Conservation (phyloP, 495 filamentous ascomycete species). For the Lasiosphaeria hispida region DNA sequence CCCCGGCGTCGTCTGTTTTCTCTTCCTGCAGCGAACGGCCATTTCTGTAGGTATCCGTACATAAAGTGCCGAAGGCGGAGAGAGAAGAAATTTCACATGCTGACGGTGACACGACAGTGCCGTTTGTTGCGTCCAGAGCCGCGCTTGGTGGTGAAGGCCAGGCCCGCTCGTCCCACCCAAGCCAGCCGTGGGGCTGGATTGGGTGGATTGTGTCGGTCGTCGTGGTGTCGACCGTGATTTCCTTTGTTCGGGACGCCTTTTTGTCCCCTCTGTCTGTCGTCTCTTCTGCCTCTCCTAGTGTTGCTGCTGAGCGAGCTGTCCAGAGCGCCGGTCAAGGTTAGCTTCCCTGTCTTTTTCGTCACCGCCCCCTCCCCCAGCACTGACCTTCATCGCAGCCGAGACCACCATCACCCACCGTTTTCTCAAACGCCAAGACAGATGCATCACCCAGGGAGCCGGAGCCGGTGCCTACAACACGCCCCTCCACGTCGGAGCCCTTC, state of each 20-base stretch:
- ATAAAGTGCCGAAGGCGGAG: too few relatives aligned
- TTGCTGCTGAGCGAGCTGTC: too few relatives aligned
- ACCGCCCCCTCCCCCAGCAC: not conserved
- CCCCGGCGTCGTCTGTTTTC: not conserved
- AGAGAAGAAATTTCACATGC: too few relatives aligned
- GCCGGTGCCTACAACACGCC: conserved; percentile 60
- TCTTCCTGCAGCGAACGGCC: conserved; percentile 19
- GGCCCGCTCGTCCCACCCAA: conserved; percentile 17
- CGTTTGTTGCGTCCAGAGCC: conserved; percentile 25
- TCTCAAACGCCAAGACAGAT: conserved; percentile 17
- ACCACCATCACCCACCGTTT: conserved; percentile 5
- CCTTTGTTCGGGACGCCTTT: conserved; percentile 13
- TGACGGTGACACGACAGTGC: conserved; percentile 10
- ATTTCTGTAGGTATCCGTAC: too few relatives aligned
- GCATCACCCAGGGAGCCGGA: conserved; percentile 16
- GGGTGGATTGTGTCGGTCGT: conserved; percentile 31
- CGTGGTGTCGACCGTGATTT: conserved; percentile 22
- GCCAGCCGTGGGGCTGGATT: conserved; percentile 25
- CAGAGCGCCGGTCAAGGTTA: too few relatives aligned
- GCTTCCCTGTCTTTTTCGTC: too few relatives aligned
- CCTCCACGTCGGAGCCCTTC: conserved; percentile 69
- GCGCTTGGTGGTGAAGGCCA: conserved; percentile 36
- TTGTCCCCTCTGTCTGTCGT: conserved; percentile 1
- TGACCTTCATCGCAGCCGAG: conserved; percentile 2
- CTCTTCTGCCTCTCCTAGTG: not conserved